phyloP scores from a whole-genome alignment of 148 eudicot genomes.

The Rhododendron vialii region DNA sequence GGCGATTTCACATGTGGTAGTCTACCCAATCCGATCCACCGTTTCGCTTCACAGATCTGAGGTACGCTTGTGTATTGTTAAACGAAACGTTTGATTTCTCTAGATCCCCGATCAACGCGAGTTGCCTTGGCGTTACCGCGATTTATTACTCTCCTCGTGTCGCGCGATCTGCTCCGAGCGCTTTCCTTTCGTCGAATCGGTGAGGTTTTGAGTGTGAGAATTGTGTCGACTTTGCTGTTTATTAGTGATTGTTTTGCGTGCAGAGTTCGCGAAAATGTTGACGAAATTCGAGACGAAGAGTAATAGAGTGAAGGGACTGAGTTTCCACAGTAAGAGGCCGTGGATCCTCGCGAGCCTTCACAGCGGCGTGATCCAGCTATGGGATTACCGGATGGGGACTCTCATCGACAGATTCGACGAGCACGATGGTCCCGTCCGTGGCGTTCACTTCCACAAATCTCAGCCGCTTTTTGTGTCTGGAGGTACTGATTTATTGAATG shows the following conservation, averaged over 20 bases:
- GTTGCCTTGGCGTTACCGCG: neutral
- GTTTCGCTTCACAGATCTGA: conserved; percentile 8
- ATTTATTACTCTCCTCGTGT: neutral
- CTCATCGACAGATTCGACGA: conserved; percentile 86
- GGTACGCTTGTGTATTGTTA: neutral
- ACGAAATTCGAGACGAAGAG: conserved; percentile 96
- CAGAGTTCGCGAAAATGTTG: conserved; percentile 51
- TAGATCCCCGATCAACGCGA: neutral
- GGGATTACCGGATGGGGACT: conserved; percentile 97
- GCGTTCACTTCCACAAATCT: conserved; percentile 79
- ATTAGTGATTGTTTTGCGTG: neutral
- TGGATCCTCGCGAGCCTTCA: conserved; percentile 96
- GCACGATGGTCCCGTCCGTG: conserved; percentile 96
- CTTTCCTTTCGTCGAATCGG: neutral
- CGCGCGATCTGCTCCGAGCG: neutral
- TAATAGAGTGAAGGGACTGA: conserved; percentile 89
- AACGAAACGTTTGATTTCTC: neutral
- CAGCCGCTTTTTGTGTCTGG: conserved; percentile 94
- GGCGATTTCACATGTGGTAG: conserved; percentile 8
- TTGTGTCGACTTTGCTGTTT: conserved; percentile 8
- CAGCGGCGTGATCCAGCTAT: conserved; percentile 92
- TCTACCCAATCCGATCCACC: conserved; percentile 9
- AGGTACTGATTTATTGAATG: conserved; percentile 29
- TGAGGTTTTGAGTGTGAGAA: neutral
- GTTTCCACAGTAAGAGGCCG: conserved; percentile 84